Base-by-base conservation (phyloP, 108 stramenopile genomes). In the Parietichytrium sp. region DNA sequence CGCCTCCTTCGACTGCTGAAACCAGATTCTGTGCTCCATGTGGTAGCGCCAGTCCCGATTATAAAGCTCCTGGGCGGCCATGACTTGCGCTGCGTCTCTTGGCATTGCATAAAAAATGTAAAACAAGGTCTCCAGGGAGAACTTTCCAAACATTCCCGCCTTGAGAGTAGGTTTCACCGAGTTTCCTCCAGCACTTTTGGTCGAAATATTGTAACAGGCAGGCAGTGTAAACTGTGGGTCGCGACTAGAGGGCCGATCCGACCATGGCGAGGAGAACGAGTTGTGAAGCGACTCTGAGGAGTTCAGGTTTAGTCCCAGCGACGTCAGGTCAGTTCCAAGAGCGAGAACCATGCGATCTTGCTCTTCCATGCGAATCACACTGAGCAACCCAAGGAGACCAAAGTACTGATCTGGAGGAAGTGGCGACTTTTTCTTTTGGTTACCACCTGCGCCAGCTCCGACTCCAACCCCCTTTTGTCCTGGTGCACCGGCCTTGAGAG, bases 71-170 rank as follows among this genome's bases (percentile, higher is more conserved):
- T 96, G 94, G n/a, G 98, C 98, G 49, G 95, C 92, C 77, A 94
- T 95, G 8, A 96, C 96, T 88, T 98, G 98, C 55, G 96, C 87
- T 4, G 92, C 93, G 81, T 98, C 98, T 87, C 92, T 94, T 61
- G 98, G 98, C 80, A 98, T 84, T 49, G 93, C 94, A 80, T 98
- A 98, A 87, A 98, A 98, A 84, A 97, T 95, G 89, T 98, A 97
- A 88, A 98, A 96, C 52, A 98, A 87, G n/a, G 96, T 98, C 89
- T 98, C 98, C 38, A 93, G 90, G 81, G 95, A 93, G 85, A 97
- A 97, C 88, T 96, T 96, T 36, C 93, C 91, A 55, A 98, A 86
- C n/a, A 47, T 8, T 13, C 25, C 48, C 50, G 79, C 3, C 29
- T 49, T 29, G 29, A 25, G 23, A 23, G 78, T 50, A 49, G 16